A percentile compares a stretch with the other conserved stretches of the same genome.
Conservation (phyloP, 108 stramenopile species). For the Nitzschia inconspicua region DNA sequence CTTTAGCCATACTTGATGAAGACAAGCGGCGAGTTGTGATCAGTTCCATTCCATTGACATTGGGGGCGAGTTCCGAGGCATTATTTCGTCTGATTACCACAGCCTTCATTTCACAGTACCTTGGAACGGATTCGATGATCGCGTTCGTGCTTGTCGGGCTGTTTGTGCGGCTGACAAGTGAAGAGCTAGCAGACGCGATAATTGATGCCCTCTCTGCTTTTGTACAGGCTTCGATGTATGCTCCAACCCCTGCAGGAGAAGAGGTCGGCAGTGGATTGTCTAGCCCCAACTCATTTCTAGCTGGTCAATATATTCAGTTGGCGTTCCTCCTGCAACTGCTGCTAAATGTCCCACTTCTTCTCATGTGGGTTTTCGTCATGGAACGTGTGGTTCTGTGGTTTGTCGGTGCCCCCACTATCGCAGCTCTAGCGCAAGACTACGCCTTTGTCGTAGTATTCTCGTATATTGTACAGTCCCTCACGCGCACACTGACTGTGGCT, state of each 20-base stretch:
- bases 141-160: conserved; percentile 45
- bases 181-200: conserved; percentile 47
- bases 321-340: conserved; percentile 37
- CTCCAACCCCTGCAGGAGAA: no score
- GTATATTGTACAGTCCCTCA: conserved; percentile 36
- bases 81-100: conserved; percentile 30
- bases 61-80: conserved; percentile 40
- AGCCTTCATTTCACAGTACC: conserved; percentile 43
- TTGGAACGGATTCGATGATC: conserved; percentile 48
- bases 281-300: conserved; percentile 12
- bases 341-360: conserved; percentile 29
- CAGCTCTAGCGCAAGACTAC: conserved; percentile 31
- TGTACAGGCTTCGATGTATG: conserved; percentile 21
- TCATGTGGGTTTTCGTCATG: conserved; percentile 37
- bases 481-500: conserved; percentile 31
- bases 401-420: conserved; percentile 26
- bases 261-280: neutral
- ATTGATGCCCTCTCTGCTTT: conserved; percentile 42
- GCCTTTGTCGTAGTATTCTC: conserved; percentile 27
- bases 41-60: conserved; percentile 29
- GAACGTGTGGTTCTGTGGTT: conserved; percentile 44
- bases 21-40: conserved; percentile 30
- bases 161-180: conserved; percentile 45
- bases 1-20: conserved; percentile 30
- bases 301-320: conserved; percentile 49